Base-by-base conservation (phyloP, 2,329 filamentous ascomycete genomes). In the Trichophyton verrucosum region DNA sequence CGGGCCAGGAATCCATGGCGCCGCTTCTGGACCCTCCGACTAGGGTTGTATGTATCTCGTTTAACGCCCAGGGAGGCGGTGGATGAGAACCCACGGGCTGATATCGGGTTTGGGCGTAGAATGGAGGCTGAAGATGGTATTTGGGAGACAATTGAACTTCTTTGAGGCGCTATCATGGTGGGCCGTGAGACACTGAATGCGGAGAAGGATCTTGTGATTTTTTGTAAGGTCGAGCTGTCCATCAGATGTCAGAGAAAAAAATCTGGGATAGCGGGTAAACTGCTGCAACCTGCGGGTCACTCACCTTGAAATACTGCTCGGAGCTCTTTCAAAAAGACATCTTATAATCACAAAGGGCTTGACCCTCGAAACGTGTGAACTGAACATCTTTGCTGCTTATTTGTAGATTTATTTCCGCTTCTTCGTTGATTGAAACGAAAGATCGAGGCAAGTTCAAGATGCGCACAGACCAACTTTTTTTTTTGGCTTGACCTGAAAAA, bases 1-100 rank as follows among this genome's bases (percentile, higher is more conserved):
- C 83, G 71, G 8, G 78, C 73, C 62, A 86, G 68, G 67, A 84
- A 86, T 1, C 83, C 83, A 72, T 83, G 81, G 66, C 83, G 76
- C 64, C 83, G 76, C 74, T 86, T 86, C 69, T 84, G 76, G 47
- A 84, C 80, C 51, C 78, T 68, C 64, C 84, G 80, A 58, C 79
- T 83, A 8, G 82, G 82, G 60, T 81, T 81, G 67, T 78, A 85
- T 47, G 83, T 86, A 61, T 79, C 73, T 64, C 83, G 76, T 57
- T 72, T 74, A 27, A 69, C 76, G 53, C 69, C 73, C 4, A 79
- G 71, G 2, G 71, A 68, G 5, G 76, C 71, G 59, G 75, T 74
- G 15, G 76, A 71, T 3, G 77, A 79, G 69, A 79, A 78, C 0
- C 69, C 65, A 27, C 75, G 74, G 56, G 66, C 63, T 61, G 61